Percentiles rank a stretch among this genome's conserved stretches.
These are phyloP conservation scores for Lachnellula occidentalis DNA, from an alignment of 2,329 filamentous ascomycete species.

Conservation along the genomic window DNA sequence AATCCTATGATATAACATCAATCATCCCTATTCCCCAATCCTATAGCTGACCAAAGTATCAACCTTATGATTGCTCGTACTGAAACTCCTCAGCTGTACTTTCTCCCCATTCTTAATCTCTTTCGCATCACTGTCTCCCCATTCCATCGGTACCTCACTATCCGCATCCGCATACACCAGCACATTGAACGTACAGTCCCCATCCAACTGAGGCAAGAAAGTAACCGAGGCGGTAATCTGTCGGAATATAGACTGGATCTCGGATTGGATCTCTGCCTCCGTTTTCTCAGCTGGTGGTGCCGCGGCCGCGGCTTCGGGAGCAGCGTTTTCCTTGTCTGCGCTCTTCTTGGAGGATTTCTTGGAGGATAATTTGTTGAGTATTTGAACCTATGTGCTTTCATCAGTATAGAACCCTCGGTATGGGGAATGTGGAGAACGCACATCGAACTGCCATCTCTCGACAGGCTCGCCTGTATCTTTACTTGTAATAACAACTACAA, in stretches of 20 bases:
- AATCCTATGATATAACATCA: not conserved
- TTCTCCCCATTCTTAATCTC: conserved; percentile 91
- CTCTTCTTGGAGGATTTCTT: conserved; percentile 44
- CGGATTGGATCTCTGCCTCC: conserved; percentile 87
- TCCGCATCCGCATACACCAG: conserved; percentile 96
- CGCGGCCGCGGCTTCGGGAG: conserved; percentile 41
- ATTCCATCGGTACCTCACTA: conserved; percentile 93
- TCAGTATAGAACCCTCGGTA: not conserved
- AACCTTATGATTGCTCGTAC: conserved; percentile 87
- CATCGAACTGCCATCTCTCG: conserved; percentile 97
- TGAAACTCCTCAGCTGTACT: conserved; percentile 92
- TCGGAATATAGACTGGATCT: conserved; percentile 94
- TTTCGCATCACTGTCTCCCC: conserved; percentile 97
- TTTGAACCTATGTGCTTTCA: conserved; percentile 43
- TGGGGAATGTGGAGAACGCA: conserved; percentile 35
- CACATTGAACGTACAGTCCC: conserved; percentile 97
- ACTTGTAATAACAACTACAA: conserved; percentile 93
- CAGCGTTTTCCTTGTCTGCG: conserved; percentile 65
- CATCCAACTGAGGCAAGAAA: conserved; percentile 87
- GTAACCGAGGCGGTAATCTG: conserved; percentile 98
- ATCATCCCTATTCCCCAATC: conserved; percentile 38
- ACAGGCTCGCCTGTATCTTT: conserved; percentile 96
- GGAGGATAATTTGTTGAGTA: conserved; percentile 43
- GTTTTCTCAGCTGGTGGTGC: conserved; percentile 62
- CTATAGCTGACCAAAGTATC: conserved; percentile 95